Conservation (phyloP, 2,329 filamentous ascomycete genomes). For the Allantophomopsis cytisporea region DNA sequence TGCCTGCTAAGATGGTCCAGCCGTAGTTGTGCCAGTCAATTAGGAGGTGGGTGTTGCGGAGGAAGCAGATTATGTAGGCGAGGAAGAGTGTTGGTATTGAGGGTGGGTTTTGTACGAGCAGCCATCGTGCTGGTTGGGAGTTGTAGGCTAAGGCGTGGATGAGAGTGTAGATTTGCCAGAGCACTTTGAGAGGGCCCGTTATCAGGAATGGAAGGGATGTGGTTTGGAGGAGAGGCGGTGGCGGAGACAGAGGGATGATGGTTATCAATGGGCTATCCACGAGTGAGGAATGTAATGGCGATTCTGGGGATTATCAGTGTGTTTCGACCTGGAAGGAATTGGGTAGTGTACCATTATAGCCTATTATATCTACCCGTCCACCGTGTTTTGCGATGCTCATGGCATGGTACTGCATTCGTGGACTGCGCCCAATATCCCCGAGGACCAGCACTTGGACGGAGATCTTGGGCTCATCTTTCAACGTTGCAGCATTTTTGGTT, state of each 20-base stretch:
- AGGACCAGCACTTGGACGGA: conserved; percentile 77
- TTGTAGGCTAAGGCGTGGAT: conserved; percentile 32
- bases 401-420: conserved; percentile 97
- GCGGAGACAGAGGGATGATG: conserved; percentile 54
- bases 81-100: conserved; percentile 83
- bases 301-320: conserved; percentile 38
- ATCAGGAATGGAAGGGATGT: conserved; percentile 65
- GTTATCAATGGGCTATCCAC: conserved; percentile 52
- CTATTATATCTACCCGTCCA: conserved; percentile 70
- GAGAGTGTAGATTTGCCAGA: conserved; percentile 21
- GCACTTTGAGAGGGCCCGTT: conserved; percentile 68
- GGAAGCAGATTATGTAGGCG: conserved; percentile 54
- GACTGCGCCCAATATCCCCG: conserved; percentile 89
- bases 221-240: conserved; percentile 53
- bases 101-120: conserved; percentile 86
- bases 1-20: conserved; percentile 73
- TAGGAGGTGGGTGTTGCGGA: conserved; percentile 70
- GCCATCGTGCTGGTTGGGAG: conserved; percentile 65
- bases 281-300: conserved; percentile 68
- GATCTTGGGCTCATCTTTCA: conserved; percentile 19
- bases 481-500: conserved; percentile 8
- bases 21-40: conserved; percentile 99
- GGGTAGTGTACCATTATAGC: conserved; percentile 57
- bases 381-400: conserved; percentile 79
- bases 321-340: not conserved